A percentile compares a stretch with the other conserved stretches of the same genome.
Evolutionary conservation across 2,329 filamentous ascomycete genomes (phyloP).

Genomic region (Hypoxylon sp.): DNA sequence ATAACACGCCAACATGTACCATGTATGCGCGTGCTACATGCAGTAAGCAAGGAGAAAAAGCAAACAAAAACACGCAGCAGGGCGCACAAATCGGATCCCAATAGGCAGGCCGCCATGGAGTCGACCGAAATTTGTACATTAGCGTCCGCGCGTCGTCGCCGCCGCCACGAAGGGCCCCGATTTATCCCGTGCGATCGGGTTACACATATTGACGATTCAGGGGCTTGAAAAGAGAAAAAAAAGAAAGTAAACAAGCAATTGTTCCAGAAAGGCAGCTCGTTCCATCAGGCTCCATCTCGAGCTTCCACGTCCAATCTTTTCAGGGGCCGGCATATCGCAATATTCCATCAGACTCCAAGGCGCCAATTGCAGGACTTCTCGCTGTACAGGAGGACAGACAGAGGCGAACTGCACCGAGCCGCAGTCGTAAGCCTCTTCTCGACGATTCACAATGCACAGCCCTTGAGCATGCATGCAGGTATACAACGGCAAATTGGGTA

Average conservation of each 20-base stretch:
- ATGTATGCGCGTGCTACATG: not conserved
- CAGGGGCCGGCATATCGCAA: not conserved
- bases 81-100: conserved; percentile 4
- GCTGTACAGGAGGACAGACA: not conserved
- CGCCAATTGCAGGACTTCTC: not conserved
- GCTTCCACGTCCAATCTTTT: not conserved
- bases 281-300: not conserved
- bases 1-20: not conserved
- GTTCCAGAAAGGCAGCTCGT: not conserved
- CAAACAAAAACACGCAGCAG: not conserved
- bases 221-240: not conserved
- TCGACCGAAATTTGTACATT: conserved; percentile 8
- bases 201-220: not conserved
- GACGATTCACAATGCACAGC: conserved; percentile 13
- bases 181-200: conserved; percentile 1
- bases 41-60: conserved; percentile 4
- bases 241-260: not conserved
- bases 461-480: conserved; percentile 8
- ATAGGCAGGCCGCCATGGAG: conserved; percentile 3
- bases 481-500: conserved; percentile 1
- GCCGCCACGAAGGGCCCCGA: not conserved
- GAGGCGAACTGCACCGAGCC: conserved; percentile 8
- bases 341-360: not conserved
- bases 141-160: conserved; percentile 1
- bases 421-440: conserved; percentile 5